Conservation (phyloP, 2,329 filamentous ascomycete genomes). For the Neofusicoccum laricinum region DNA sequence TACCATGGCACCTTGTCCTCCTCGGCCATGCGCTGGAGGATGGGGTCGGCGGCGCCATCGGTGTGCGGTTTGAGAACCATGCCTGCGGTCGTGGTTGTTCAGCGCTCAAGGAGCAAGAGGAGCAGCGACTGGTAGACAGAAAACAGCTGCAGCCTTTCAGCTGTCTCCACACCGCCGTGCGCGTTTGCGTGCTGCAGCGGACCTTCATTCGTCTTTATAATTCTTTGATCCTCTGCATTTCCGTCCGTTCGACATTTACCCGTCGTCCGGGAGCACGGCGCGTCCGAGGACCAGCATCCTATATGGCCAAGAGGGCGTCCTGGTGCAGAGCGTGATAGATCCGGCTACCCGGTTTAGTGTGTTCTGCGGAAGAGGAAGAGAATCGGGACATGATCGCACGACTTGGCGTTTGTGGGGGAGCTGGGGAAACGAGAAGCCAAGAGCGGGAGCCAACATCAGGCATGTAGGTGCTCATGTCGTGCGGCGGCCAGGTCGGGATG, state of each 20-base stretch:
- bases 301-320: neutral
- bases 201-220: too few relatives aligned
- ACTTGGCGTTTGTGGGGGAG: neutral
- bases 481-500: too few relatives aligned
- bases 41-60: constrained; percentile 34
- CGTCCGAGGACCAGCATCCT: neutral
- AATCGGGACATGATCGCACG: neutral
- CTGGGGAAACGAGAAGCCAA: neutral
- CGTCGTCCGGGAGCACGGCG: neutral
- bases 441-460: neutral
- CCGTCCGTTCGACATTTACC: neutral
- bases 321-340: neutral
- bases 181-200: too few relatives aligned
- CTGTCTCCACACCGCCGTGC: too few relatives aligned
- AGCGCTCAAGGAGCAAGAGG: neutral
- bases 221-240: too few relatives aligned
- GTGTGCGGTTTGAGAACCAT: constrained; percentile 28
- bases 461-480: too few relatives aligned
- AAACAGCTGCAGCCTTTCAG: too few relatives aligned
- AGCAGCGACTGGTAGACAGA: neutral
- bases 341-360: neutral
- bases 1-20: constrained; percentile 37
- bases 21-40: constrained; percentile 40
- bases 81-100: neutral
- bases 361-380: neutral